Conservation (phyloP, 495 filamentous ascomycete species). For the Xylaria bambusicola region DNA sequence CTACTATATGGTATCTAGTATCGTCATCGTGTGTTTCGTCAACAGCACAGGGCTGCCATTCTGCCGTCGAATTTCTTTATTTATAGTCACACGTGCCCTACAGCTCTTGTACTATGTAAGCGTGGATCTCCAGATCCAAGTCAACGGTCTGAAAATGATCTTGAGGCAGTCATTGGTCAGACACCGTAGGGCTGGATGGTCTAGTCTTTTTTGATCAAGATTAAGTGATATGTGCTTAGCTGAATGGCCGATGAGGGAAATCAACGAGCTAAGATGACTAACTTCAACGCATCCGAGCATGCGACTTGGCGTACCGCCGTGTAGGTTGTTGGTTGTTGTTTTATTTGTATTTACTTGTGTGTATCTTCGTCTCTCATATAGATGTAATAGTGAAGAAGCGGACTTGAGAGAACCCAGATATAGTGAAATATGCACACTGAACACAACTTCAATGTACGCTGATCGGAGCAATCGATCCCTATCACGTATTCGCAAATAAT, state of each 20-base stretch:
- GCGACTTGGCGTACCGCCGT: too few relatives aligned
- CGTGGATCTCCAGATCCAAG: background rate
- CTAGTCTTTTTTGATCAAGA: conserved; percentile 2
- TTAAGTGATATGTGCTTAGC: background rate
- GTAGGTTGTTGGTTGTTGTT: too few relatives aligned
- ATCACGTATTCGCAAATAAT: background rate
- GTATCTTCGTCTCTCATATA: background rate
- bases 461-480: background rate
- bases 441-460: too few relatives aligned
- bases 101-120: background rate
- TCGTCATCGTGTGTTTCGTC: too few relatives aligned
- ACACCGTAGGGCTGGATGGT: background rate
- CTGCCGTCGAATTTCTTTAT: too few relatives aligned
- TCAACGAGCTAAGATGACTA: background rate
- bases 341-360: too few relatives aligned
- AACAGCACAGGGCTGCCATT: too few relatives aligned
- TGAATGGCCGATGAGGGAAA: background rate
- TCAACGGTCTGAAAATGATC: conserved; percentile 1
- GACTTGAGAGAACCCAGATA: too few relatives aligned
- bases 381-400: too few relatives aligned
- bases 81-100: background rate
- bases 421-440: too few relatives aligned
- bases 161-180: background rate
- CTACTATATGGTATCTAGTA: too few relatives aligned
- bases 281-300: too few relatives aligned